Conservation (phyloP, 805 yeast genomes). For the Cyberlindnera maclurae region DNA sequence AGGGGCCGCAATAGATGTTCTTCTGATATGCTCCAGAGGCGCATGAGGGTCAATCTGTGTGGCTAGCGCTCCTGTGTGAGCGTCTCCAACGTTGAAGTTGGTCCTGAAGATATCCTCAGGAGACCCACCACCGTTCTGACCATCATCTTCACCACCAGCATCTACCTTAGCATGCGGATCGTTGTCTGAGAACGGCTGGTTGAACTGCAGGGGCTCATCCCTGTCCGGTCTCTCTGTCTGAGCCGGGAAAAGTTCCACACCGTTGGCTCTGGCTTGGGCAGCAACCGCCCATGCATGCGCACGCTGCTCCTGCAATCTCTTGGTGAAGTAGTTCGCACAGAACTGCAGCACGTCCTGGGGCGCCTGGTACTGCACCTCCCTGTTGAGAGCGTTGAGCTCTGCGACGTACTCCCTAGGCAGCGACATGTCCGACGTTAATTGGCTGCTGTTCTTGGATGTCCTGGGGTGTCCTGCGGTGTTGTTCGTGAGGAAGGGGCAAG, state of each 20-base stretch:
- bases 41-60: conserved; percentile 20
- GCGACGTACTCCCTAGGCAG: conserved; percentile 34
- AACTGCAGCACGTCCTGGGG: conserved; percentile 70
- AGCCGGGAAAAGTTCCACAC: conserved; percentile 38
- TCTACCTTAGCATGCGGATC: conserved; percentile 51
- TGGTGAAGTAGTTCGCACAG: conserved; percentile 65
- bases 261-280: conserved; percentile 41
- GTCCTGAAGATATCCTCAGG: conserved; percentile 17
- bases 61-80: conserved; percentile 9
- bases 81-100: conserved; percentile 21
- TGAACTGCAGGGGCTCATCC: conserved; percentile 13
- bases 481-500: no score
- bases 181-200: conserved; percentile 49
- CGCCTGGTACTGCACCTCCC: conserved; percentile 43
- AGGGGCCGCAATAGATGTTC: conserved; percentile 12
- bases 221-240: conserved; percentile 15
- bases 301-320: conserved; percentile 55
- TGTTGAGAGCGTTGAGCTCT: conserved; percentile 59
- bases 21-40: conserved; percentile 7
- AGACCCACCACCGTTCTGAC: not conserved
- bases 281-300: conserved; percentile 43
- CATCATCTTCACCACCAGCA: conserved; percentile 27
- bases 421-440: conserved; percentile 20
- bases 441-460: no score
- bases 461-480: no score